A percentile compares a stretch with the other conserved stretches of the same genome.
phyloP scores from a whole-genome alignment of 2,329 filamentous ascomycete genomes.

The Diaporthe ilicicola region DNA sequence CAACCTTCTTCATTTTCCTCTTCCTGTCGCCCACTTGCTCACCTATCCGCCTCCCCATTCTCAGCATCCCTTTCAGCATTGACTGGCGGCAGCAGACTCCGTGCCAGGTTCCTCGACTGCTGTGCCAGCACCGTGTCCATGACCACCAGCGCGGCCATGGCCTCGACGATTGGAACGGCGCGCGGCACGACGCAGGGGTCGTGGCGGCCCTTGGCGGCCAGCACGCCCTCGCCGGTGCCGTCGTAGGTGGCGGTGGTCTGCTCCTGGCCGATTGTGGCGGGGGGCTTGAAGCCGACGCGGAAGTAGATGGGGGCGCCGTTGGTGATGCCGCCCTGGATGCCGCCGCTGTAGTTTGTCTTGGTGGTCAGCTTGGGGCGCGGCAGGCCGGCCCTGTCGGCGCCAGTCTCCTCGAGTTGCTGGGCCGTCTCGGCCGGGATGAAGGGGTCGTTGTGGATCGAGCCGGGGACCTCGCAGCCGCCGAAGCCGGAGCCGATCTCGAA shows the following conservation, averaged over 20 bases:
- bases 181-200: conserved; percentile 93
- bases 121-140: conserved; percentile 90
- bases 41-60: conserved; percentile 27
- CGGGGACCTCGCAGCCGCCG: conserved; percentile 83
- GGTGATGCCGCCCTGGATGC: conserved; percentile 93
- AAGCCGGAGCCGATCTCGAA: conserved; percentile 97
- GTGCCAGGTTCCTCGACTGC: conserved; percentile 65
- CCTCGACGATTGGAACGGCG: conserved; percentile 88
- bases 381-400: conserved; percentile 54
- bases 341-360: conserved; percentile 93
- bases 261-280: conserved; percentile 90
- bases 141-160: conserved; percentile 87
- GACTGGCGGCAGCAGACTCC: conserved; percentile 53
- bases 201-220: conserved; percentile 93
- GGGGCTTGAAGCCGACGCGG: conserved; percentile 92
- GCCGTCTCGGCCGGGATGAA: conserved; percentile 68
- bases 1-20: neutral
- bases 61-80: conserved; percentile 43
- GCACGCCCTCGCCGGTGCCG: conserved; percentile 72
- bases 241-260: conserved; percentile 86
- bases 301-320: conserved; percentile 97
- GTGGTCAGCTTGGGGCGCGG: conserved; percentile 75
- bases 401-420: conserved; percentile 52
- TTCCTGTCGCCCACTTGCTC: neutral
- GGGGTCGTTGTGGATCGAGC: conserved; percentile 91